These are phyloP conservation scores for Blastobotrys americana DNA, from an alignment of 805 yeast species.

Conservation along the genomic window DNA sequence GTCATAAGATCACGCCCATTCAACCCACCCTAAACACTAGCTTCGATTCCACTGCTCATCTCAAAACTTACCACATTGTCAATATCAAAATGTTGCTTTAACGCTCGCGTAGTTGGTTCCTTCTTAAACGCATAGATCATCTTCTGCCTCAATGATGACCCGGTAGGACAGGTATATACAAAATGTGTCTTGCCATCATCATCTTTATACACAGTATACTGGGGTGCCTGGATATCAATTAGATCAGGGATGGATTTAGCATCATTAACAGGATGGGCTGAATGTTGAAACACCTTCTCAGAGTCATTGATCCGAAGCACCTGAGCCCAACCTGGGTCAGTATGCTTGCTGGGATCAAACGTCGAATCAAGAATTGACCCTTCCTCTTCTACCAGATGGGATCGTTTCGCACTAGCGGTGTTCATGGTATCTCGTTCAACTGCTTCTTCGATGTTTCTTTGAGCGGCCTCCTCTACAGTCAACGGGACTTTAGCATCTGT, in stretches of 20 bases:
- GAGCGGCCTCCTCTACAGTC: constrained; percentile 51
- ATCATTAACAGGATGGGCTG: not conserved
- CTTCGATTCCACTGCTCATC: too few species aligned
- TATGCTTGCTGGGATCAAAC: too few species aligned
- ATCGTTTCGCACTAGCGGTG: not conserved
- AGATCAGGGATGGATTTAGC: not conserved
- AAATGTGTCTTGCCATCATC: constrained; percentile 31
- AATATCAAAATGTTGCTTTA: constrained; percentile 35
- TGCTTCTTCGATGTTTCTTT: constrained; percentile 28
- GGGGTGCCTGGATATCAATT: constrained; percentile 6
- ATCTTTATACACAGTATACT: constrained; percentile 7
- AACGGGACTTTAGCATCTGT: constrained; percentile 40
- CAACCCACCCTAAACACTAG: too few species aligned
- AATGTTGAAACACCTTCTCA: constrained; percentile 4
- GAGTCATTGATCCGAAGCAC: constrained; percentile 1
- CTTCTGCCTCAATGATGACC: constrained; percentile 77
- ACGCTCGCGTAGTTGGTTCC: constrained; percentile 6
- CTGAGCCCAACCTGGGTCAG: not conserved
- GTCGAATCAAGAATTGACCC: not conserved
- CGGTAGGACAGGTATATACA: constrained; percentile 81
- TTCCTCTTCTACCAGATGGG: not conserved
- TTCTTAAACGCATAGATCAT: constrained; percentile 65
- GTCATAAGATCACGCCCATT: too few species aligned
- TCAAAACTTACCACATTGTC: constrained; percentile 17
- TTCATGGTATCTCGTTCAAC: constrained; percentile 4